These are phyloP conservation scores for Solanum okadae DNA, from an alignment of 257 asterid genomes.

Conservation along the genomic window DNA sequence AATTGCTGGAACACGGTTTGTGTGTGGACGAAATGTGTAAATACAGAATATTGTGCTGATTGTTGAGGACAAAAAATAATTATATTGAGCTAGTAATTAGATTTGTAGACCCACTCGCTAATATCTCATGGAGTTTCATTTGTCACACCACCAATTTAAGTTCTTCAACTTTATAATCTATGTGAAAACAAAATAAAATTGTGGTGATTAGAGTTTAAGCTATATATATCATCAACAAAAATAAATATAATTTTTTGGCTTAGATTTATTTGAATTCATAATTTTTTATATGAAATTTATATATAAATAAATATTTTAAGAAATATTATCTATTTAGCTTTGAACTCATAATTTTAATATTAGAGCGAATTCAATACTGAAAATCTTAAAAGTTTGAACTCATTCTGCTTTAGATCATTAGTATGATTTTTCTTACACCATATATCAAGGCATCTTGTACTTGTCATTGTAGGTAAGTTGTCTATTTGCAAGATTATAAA, in stretches of 20 bases:
- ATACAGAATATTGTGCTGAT: neutral
- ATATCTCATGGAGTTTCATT: neutral
- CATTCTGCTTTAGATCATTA: neutral
- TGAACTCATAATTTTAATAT: neutral
- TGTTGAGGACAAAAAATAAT: neutral
- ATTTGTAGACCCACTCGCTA: neutral
- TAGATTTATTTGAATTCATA: too few relatives aligned
- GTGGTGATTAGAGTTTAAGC: neutral
- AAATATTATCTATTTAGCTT: neutral
- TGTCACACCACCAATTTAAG: neutral
- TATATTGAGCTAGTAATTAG: neutral
- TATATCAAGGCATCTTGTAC: neutral
- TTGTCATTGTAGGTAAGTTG: neutral
- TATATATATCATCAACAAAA: too few relatives aligned
- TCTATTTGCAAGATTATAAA: neutral
- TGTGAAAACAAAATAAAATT: neutral
- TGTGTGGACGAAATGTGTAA: neutral
- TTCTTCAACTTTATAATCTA: neutral
- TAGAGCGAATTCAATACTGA: neutral
- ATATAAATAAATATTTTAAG: neutral
- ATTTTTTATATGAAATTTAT: neutral
- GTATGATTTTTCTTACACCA: neutral
- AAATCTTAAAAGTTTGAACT: neutral
- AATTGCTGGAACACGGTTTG: neutral
- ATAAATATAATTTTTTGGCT: too few relatives aligned